These are phyloP conservation scores for Tylopilus rubrobrunneus DNA, from an alignment of 768 basidiomycete genomes.

Conservation along the genomic window DNA sequence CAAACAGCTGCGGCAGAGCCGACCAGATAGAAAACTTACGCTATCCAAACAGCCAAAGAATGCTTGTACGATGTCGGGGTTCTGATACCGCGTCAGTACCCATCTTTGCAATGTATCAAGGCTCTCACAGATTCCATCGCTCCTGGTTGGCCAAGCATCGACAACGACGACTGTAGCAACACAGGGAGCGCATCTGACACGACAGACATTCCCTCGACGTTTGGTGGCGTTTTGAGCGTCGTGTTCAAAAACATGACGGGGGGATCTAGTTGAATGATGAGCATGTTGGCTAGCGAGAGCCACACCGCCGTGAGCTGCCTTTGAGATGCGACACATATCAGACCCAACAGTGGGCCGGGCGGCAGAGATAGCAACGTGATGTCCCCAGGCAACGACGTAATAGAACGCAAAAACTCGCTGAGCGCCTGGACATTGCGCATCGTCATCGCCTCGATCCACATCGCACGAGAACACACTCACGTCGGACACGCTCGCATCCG, in stretches of 20 bases:
- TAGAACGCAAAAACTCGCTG: conserved; percentile 81
- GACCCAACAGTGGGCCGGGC: conserved; percentile 74
- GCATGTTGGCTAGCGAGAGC: conserved; percentile 77
- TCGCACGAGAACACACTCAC: conserved; percentile 44
- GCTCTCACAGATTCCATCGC: conserved; percentile 66
- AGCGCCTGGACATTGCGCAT: conserved; percentile 46
- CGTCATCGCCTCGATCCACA: neutral
- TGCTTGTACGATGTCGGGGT: conserved; percentile 87
- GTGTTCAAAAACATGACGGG: conserved; percentile 40
- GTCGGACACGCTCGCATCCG: conserved; percentile 71
- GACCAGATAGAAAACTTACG: conserved; percentile 37
- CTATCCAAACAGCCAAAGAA: conserved; percentile 83
- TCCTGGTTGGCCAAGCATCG: conserved; percentile 48
- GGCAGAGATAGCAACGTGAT: conserved; percentile 77
- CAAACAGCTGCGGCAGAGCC: neutral
- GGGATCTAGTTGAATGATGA: conserved; percentile 80
- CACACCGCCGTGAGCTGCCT: conserved; percentile 76
- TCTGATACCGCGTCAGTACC: conserved; percentile 42
- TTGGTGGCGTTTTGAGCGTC: conserved; percentile 50
- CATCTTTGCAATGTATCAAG: neutral
- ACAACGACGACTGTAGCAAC: conserved; percentile 56
- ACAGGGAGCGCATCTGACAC: conserved; percentile 53
- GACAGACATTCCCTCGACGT: conserved; percentile 51
- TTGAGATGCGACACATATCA: conserved; percentile 70
- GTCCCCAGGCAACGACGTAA: conserved; percentile 77